These are phyloP conservation scores for Exophiala spinifera DNA, from an alignment of 2,329 filamentous ascomycete genomes.

Conservation along the genomic window DNA sequence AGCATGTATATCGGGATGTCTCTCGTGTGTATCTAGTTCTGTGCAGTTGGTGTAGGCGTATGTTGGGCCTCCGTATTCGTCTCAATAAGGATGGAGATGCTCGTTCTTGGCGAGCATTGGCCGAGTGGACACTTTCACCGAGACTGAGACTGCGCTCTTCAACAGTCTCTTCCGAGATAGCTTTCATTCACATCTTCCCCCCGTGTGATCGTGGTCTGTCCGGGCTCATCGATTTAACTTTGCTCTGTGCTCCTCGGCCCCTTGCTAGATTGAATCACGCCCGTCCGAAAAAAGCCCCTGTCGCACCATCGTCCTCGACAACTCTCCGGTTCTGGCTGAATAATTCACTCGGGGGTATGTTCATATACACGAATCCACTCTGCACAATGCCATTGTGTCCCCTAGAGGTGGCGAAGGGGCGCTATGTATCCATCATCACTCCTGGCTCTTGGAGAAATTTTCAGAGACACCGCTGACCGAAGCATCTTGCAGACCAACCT, in stretches of 20 bases:
- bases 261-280: neutral
- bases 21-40: no score
- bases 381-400: slow-evolving; percentile 1
- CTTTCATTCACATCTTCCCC: slow-evolving; percentile 1
- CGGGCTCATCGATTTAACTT: neutral
- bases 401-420: neutral
- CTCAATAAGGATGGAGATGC: no score
- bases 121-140: neutral
- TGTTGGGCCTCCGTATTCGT: no score
- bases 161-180: neutral
- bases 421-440: neutral
- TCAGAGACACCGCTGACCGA: neutral
- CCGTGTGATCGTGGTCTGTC: neutral
- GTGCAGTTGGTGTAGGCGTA: no score
- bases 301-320: slow-evolving; percentile 1
- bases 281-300: neutral
- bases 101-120: slow-evolving; percentile 8
- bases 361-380: slow-evolving; percentile 4
- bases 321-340: slow-evolving; percentile 17
- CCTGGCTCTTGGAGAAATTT: neutral
- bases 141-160: neutral
- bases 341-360: slow-evolving; percentile 23
- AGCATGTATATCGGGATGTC: no score
- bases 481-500: neutral
- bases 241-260: neutral